Base-by-base conservation (phyloP, 2,329 filamentous ascomycete genomes). In the Colletotrichum plurivorum region DNA sequence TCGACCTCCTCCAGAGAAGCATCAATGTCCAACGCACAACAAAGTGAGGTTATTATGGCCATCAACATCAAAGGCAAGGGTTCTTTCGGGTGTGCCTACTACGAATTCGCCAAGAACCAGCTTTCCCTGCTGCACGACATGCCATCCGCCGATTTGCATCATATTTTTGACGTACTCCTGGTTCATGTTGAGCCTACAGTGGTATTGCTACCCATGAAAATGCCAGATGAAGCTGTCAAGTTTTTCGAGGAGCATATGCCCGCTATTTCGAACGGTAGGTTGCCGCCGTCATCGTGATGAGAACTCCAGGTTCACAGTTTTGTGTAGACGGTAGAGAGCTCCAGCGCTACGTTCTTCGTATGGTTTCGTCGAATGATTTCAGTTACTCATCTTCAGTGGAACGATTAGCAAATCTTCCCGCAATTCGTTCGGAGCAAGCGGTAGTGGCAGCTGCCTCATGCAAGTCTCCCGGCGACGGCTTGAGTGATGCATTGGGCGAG, bases 81-180 rank as follows among this genome's bases (percentile, higher is more conserved):
- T 1, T 90, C 87, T 0, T 85, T 97, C 18, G 95, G 95, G 0
- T 98, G 94, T 78, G 92, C 93, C 53, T 97, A 95, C 76, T 97
- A 95, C 76, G 84, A 91, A 54, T 90, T 91, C 6, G 82, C 86
- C 27, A 89, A 94, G 46, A 90, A 93, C 74, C 89, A 85, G 43
- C 79, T 98, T 4, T 92, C 88, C 67, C 84, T 97, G 51, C 90
- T 97, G 76, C 90, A 95, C 76, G 95, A 98, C 73, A 45, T 58
- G 36, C 18, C 51, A n/a, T 52, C 20, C 27, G 49, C 31, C 9
- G 62, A 61, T 13, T 18, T 54, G 39, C 18, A 46, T 16, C 56
- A 66, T 15, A 10, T 69, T 18, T 85, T 93, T 10, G 85, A 88
- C 16, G 84, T 89, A 72, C 79, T 91, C 20, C 76, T 90, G 49